Base-by-base conservation (phyloP, 805 yeast species). In the Metschnikowia colocasiae region DNA sequence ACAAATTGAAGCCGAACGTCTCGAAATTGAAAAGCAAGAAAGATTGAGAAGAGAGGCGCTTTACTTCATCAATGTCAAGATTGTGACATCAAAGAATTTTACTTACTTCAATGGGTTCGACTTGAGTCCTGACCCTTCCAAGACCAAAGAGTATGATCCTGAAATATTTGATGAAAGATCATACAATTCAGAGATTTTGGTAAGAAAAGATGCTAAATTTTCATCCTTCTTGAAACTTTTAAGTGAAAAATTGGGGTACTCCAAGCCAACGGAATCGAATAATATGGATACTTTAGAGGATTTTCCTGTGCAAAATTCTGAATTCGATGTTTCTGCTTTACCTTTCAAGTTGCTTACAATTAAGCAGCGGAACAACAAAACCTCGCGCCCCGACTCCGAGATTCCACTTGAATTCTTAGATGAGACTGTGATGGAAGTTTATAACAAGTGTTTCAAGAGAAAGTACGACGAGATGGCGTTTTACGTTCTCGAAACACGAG, bases 21-120 rank as follows among this genome's bases (percentile, higher is more conserved):
- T 73, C 46, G 85, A 81, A 50, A 75, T 76, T 33, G 81, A 77
- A 43, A 67, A 77, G 30, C 73, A 79, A 31, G 75, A 68, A 47
- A 78, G 76, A 52, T 87, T 85, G 52, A 69, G 75, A 36, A 88
- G 83, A 52, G 97, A 92, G 59, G 73, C 74, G 3, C 59, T 71
- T 12, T 65, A 69, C 46, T 69, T 61, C 48, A 63, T 64, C 33
- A 76, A 75, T 43, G 75, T 87, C 43, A 76, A 79, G 44, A 65
- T 88, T 26, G 80, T 79, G 48, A 75, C 86, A 0, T 61, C 70
- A 33, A 61, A 70, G 1, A 77, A 81, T 35, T 84, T 87, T 56
- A 66, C 69, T 47, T 68, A 78, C 45, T 83, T 79, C 59, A 74
- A 80, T 58, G 95, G 95, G 0, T 83, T 87, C 59, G 97, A 90